Evolutionary conservation across 2,329 filamentous ascomycete species (phyloP).

Genomic region (Plenodomus biglobosus): DNA sequence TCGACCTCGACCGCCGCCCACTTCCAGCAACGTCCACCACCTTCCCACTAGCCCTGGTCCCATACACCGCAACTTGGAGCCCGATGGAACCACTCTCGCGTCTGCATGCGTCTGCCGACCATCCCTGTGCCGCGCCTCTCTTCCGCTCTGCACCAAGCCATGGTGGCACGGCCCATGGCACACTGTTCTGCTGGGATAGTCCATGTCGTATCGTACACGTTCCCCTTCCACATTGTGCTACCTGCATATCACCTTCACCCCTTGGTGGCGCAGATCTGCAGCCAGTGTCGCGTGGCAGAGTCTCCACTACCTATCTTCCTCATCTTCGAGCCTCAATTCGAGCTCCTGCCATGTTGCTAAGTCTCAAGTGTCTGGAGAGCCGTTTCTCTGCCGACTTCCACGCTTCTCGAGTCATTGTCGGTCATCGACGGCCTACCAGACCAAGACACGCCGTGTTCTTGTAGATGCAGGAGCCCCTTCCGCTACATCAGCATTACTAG

Average conservation of each 20-base stretch:
- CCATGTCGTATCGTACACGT: background rate
- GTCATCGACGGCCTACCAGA: background rate
- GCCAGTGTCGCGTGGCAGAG: background rate
- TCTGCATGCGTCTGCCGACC: background rate
- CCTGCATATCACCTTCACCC: background rate
- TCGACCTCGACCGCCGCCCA: background rate
- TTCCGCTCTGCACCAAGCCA: background rate
- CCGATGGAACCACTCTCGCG: background rate
- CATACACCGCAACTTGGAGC: background rate
- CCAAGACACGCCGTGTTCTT: background rate
- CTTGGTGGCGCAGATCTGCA: background rate
- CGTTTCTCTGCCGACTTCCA: background rate
- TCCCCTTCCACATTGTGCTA: background rate
- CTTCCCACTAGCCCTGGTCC: background rate
- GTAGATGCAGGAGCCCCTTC: background rate
- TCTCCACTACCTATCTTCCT: background rate
- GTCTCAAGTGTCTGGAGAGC: background rate
- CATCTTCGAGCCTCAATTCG: background rate
- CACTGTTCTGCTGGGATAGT: background rate
- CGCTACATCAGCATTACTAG: background rate
- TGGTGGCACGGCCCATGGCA: background rate
- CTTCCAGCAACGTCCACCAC: background rate
- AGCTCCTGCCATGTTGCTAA: too few species aligned
- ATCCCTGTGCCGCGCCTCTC: too few species aligned
- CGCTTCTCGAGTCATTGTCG: background rate